phyloP scores from a whole-genome alignment of 2,329 filamentous ascomycete species.

The Hypoxylon sp. region DNA sequence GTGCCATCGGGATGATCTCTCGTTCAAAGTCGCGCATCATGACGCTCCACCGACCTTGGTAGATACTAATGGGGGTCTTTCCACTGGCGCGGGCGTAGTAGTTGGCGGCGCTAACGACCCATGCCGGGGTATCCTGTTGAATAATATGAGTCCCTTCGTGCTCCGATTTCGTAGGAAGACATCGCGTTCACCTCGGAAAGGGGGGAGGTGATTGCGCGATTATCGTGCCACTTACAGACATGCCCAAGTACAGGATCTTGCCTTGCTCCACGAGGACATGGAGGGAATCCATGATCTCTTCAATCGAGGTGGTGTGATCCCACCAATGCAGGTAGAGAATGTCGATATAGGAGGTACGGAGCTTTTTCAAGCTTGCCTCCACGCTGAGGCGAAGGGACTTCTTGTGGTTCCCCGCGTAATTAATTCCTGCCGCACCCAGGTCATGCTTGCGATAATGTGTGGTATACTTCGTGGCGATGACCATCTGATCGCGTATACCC shows the following conservation, averaged over 20 bases:
- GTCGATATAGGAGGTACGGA: slow-evolving; percentile 72
- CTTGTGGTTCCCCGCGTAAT: slow-evolving; percentile 69
- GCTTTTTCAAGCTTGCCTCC: slow-evolving; percentile 67
- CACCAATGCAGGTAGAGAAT: slow-evolving; percentile 63
- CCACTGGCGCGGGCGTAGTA: slow-evolving; percentile 56
- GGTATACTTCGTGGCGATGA: slow-evolving; percentile 71
- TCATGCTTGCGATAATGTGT: slow-evolving; percentile 61
- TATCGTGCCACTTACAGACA: slow-evolving; percentile 43
- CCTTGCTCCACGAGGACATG: slow-evolving; percentile 60
- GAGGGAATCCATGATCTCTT: slow-evolving; percentile 61
- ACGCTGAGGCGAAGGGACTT: slow-evolving; percentile 70
- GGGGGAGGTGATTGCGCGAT: neutral
- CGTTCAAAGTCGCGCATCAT: slow-evolving; percentile 58
- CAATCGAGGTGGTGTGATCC: slow-evolving; percentile 60
- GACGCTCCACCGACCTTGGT: slow-evolving; percentile 59
- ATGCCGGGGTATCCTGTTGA: slow-evolving; percentile 57
- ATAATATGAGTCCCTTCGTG: neutral
- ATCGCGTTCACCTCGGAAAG: neutral
- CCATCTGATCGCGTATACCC: slow-evolving; percentile 67
- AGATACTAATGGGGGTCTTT: slow-evolving; percentile 58
- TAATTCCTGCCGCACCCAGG: slow-evolving; percentile 59
- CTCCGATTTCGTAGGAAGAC: neutral
- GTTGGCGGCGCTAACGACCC: slow-evolving; percentile 59
- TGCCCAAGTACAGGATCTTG: slow-evolving; percentile 61
- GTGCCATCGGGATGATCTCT: slow-evolving; percentile 61